Evolutionary conservation across 1,284 basidiomycete genomes (phyloP), one percentile per base, ranked within the genome.

Genomic region (Tetrapyrgos nigripes): DNA sequence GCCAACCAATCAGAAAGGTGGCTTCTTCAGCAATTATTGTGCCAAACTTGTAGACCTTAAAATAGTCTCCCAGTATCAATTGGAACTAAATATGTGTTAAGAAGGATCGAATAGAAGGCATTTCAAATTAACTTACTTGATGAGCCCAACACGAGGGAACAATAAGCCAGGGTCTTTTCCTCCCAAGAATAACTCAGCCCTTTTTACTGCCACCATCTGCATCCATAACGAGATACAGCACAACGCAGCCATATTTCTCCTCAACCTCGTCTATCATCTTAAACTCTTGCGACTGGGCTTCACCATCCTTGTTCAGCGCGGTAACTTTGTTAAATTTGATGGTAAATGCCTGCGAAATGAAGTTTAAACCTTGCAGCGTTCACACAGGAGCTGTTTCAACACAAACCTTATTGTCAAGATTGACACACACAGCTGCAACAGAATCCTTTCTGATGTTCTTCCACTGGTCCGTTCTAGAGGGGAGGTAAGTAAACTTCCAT

Each of bases 131-230:
- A 35, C 45, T 3, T 4, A 61, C 62, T 59, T 65, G 64, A 37
- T 65, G 62, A 6, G 57, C 62, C 53, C 56, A 60, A 43, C 64
- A 65, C 11, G 57, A 58, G 0, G 62, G 62, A 4, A 57, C 4
- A 24, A 65, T 56, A n/a, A 65, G 28, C 13, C 43, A 58, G 1
- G 51, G 59, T 4, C 59, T 53, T 33, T 59, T 29, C 11, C 44
- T 58, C 2, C 51, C 62, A 0, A 61, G 35, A 13, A 61, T 50
- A 11, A 19, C 43, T 1, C 62, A 46, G 1, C 62, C 64, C 43
- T 61, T 61, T 45, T 63, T 65, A 44, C 49, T 57, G 1, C 63
- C 59, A 6, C 63, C 61, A 43, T 64, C 63, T 1, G 60, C 55
- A 33, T 64, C 61, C 4, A 58, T 62, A 1, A 43, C 52, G 17